Conservation (phyloP, 805 yeast species). For the Ogataea degrootiae region DNA sequence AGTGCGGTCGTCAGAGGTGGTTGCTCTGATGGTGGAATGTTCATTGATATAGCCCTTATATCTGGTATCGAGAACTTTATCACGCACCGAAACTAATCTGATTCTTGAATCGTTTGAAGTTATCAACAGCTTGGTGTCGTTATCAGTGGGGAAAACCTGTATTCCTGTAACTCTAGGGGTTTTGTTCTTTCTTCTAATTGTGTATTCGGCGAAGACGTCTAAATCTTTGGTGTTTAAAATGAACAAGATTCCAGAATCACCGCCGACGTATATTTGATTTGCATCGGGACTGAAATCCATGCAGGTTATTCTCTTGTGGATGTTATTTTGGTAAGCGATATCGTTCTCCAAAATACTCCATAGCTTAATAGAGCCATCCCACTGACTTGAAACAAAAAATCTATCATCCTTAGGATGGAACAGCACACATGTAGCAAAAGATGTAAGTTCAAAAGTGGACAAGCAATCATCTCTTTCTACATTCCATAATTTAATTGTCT, state of each 20-base stretch:
- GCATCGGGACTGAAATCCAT: conserved; percentile 65
- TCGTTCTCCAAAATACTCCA: conserved; percentile 80
- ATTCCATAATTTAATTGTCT: conserved; percentile 82
- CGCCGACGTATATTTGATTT: conserved; percentile 63
- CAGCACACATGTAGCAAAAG: conserved; percentile 72
- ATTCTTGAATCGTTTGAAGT: conserved; percentile 82
- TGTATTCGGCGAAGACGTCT: conserved; percentile 39
- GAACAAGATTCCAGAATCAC: conserved; percentile 67
- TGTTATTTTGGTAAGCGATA: conserved; percentile 55
- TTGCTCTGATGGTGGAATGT: conserved; percentile 68
- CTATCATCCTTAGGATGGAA: conserved; percentile 87
- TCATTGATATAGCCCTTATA: conserved; percentile 72
- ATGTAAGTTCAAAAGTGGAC: conserved; percentile 65
- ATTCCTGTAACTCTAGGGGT: conserved; percentile 76
- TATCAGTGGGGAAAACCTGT: conserved; percentile 36
- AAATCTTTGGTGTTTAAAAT: conserved; percentile 63
- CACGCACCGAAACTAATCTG: conserved; percentile 55
- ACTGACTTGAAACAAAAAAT: conserved; percentile 76
- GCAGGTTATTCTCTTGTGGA: conserved; percentile 69
- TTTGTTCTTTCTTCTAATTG: conserved; percentile 37
- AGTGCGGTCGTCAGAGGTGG: conserved; percentile 49
- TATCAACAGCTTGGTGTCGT: conserved; percentile 38
- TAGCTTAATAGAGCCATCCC: conserved; percentile 69
- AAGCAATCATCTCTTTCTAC: conserved; percentile 60
- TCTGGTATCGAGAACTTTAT: conserved; percentile 54